Percentiles rank a stretch among this genome's conserved stretches.
phyloP scores from a whole-genome alignment of 2,329 filamentous ascomycete genomes.

The Harringtonia lauricola region DNA sequence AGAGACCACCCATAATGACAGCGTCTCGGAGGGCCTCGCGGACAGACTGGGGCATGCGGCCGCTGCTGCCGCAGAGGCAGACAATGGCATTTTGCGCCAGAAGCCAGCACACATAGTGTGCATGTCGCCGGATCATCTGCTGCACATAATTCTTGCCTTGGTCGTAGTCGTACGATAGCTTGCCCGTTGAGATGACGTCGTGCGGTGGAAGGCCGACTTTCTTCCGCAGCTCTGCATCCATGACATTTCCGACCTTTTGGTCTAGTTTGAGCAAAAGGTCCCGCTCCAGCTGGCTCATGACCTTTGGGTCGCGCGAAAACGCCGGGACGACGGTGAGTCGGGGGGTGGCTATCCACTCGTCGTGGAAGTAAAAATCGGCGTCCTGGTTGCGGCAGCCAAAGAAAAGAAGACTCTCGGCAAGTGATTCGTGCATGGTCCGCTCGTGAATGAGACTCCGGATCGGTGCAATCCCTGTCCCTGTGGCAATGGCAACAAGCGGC shows the following conservation, averaged over 20 bases:
- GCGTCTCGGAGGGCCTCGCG: constrained; percentile 39
- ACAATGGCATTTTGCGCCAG: constrained; percentile 33
- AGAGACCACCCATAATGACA: constrained; percentile 26
- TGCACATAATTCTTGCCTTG: constrained; percentile 44
- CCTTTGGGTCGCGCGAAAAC: constrained; percentile 34
- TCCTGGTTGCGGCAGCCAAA: constrained; percentile 70
- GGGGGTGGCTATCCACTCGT: constrained; percentile 52
- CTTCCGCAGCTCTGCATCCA: background rate
- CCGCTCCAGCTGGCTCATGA: background rate
- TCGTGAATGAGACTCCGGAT: constrained; percentile 74
- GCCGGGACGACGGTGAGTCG: constrained; percentile 27
- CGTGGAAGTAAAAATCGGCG: constrained; percentile 71
- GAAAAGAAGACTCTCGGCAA: constrained; percentile 47
- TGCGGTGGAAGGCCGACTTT: background rate
- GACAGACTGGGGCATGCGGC: constrained; percentile 46
- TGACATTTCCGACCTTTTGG: background rate
- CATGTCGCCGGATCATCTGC: constrained; percentile 36
- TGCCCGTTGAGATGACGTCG: background rate
- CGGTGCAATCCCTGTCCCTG: constrained; percentile 80
- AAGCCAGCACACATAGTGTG: constrained; percentile 21
- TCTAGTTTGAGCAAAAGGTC: background rate
- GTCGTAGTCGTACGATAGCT: constrained; percentile 6
- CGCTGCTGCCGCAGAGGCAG: constrained; percentile 44
- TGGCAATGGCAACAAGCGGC: constrained; percentile 68
- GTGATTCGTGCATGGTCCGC: constrained; percentile 29